These are phyloP conservation scores for Citrus maxima DNA, from an alignment of 345 rosid species.

Conservation along the genomic window DNA sequence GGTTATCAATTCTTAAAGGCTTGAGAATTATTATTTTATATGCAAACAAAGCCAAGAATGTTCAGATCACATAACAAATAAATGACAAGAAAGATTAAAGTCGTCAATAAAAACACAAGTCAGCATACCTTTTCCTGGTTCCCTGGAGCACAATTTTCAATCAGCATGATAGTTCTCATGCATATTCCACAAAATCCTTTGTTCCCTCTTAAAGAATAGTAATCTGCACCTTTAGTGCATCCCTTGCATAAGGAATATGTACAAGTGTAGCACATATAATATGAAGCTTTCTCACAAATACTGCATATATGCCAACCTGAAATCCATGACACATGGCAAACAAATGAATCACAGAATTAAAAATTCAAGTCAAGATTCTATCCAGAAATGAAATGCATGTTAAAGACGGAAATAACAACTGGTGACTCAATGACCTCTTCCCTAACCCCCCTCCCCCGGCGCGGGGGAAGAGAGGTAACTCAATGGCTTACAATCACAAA, in stretches of 20 bases:
- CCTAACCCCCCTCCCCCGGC: too few relatives aligned
- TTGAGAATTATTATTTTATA: slow-evolving; percentile 2
- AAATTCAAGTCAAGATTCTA: not conserved
- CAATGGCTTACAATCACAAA: not conserved
- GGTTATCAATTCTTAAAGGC: not conserved
- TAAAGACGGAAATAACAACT: not conserved
- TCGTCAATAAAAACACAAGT: slow-evolving; percentile 1
- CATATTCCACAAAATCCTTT: slow-evolving; percentile 94
- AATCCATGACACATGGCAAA: slow-evolving; percentile 19
- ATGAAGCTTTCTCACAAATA: slow-evolving; percentile 73
- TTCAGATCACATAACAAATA: not conserved
- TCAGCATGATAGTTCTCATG: slow-evolving; percentile 82
- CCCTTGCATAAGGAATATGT: slow-evolving; percentile 92
- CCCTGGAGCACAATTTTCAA: slow-evolving; percentile 56
- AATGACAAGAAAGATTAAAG: not conserved
- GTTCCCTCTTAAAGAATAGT: slow-evolving; percentile 64
- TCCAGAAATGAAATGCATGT: not conserved
- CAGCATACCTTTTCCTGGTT: slow-evolving; percentile 62
- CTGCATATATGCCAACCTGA: slow-evolving; percentile 98
- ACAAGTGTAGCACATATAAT: slow-evolving; percentile 95
- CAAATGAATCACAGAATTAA: not conserved
- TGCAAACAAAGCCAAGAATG: not conserved
- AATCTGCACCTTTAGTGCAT: slow-evolving; percentile 88
- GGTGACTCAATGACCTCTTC: not conserved
- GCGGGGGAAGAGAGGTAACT: too few relatives aligned